Conservation (phyloP, 352 stramenopile genomes). For the Phytophthora citrophthora region DNA sequence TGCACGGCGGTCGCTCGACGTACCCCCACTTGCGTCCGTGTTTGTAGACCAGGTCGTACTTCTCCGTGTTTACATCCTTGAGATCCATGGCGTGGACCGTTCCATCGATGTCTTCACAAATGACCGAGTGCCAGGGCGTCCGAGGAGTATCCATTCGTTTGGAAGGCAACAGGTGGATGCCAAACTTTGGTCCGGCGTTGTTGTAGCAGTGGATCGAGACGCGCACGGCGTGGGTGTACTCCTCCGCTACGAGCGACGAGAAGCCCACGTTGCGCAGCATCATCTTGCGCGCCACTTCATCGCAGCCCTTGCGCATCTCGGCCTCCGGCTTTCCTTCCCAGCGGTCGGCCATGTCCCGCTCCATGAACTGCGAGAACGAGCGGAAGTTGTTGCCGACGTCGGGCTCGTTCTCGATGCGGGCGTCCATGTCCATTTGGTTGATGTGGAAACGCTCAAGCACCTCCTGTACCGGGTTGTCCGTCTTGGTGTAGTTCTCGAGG, state of each 20-base stretch:
- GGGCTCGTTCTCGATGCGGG: conserved; percentile 18
- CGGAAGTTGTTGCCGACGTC: conserved; percentile 27
- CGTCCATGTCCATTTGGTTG: conserved; percentile 26
- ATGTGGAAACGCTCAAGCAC: conserved; percentile 23
- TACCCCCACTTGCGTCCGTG: conserved; percentile 28
- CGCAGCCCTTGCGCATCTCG: conserved; percentile 24
- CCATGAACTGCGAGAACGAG: conserved; percentile 31
- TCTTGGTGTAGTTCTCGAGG: conserved; percentile 31
- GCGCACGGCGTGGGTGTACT: conserved; percentile 23
- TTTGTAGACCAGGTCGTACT: conserved; percentile 33
- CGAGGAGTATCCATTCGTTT: conserved; percentile 10
- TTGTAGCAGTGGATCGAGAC: conserved; percentile 30
- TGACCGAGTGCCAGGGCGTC: conserved; percentile 19
- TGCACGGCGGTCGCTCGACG: conserved; percentile 19
- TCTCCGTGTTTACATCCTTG: conserved; percentile 29
- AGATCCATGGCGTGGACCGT: conserved; percentile 13
- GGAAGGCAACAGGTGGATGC: conserved; percentile 22
- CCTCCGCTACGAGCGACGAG: conserved; percentile 23
- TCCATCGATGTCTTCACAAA: conserved; percentile 23
- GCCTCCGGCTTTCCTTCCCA: conserved; percentile 20
- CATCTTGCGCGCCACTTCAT: conserved; percentile 26
- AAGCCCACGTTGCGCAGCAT: conserved; percentile 30
- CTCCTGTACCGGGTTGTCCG: conserved; percentile 18
- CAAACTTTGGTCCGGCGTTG: conserved; percentile 27
- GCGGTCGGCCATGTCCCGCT: conserved; percentile 20